Evolutionary conservation across 208 protist species (phyloP).

Genomic region (Acanthamoeba royreba): DNA sequence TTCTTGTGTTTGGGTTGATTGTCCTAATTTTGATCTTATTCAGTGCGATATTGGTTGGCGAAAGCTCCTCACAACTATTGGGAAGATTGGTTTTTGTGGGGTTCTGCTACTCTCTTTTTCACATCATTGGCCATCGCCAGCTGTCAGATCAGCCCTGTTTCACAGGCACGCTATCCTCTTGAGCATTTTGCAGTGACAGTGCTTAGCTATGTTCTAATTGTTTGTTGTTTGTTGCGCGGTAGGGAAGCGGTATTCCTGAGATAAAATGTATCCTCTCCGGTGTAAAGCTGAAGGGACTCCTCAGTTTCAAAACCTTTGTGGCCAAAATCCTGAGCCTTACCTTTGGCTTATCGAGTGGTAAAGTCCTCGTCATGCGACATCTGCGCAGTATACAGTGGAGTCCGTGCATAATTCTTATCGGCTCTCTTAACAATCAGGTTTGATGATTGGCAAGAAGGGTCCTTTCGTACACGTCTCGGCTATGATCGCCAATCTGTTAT

Average conservation of each 20-base stretch:
- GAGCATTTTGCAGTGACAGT: background rate
- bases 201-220: background rate
- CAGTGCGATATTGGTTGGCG: background rate
- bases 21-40: background rate
- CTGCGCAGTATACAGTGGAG: no score
- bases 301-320: background rate
- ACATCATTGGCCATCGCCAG: background rate
- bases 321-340: conserved; percentile 16
- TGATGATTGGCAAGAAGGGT: conserved; percentile 69
- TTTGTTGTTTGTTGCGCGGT: background rate
- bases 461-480: conserved; percentile 68
- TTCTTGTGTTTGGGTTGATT: background rate
- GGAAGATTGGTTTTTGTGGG: conserved; percentile 12
- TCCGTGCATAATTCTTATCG: no score
- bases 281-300: background rate
- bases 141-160: background rate
- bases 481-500: conserved; percentile 52
- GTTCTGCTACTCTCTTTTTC: background rate
- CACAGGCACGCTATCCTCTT: background rate
- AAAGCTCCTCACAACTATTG: background rate
- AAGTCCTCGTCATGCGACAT: no score
- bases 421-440: no score
- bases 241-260: conserved; percentile 38
- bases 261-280: conserved; percentile 38
- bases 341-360: background rate